Conservation (phyloP, 106 monocot species). For the Acanthochlamys bracteata region DNA sequence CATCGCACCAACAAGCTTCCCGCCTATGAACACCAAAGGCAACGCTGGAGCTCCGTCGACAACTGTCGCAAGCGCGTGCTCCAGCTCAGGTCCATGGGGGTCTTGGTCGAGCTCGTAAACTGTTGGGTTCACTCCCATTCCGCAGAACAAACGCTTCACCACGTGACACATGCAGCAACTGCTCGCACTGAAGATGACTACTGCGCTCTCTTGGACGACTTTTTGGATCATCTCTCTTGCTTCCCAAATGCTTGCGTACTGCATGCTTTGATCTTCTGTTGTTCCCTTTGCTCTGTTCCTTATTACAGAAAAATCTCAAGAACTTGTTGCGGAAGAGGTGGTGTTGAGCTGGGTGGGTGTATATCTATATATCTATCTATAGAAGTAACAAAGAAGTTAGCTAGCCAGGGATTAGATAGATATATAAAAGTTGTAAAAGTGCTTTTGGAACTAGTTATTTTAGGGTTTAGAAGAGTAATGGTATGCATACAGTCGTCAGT, state of each 20-base stretch:
- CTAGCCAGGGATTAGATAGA: background rate
- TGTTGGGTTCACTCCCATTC: slow-evolving; percentile 72
- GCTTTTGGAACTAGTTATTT: background rate
- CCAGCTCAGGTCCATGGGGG: slow-evolving; percentile 58
- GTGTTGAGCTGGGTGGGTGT: background rate
- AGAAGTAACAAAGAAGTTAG: too few species aligned
- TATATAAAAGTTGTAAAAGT: slow-evolving; percentile 4
- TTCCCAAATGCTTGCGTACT: background rate
- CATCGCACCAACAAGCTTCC: slow-evolving; percentile 83
- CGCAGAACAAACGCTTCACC: slow-evolving; percentile 75
- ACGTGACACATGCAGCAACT: slow-evolving; percentile 97
- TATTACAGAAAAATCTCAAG: background rate
- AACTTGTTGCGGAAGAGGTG: background rate
- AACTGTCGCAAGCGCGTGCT: slow-evolving; percentile 47
- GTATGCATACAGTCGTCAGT: slow-evolving; percentile 4
- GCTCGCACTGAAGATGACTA: slow-evolving; percentile 84
- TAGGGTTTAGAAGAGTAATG: too few species aligned
- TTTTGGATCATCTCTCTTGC: slow-evolving; percentile 48
- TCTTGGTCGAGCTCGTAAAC: slow-evolving; percentile 84
- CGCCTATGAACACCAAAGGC: slow-evolving; percentile 71
- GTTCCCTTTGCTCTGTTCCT: too few species aligned
- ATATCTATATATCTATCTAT: too few species aligned
- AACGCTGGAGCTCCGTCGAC: slow-evolving; percentile 22
- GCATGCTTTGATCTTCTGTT: background rate
- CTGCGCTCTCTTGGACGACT: slow-evolving; percentile 60